Percentiles rank a stretch among this genome's conserved stretches.
These are phyloP conservation scores for Bimuria novae-zelandiae DNA, from an alignment of 2,329 filamentous ascomycete species.

Conservation along the genomic window DNA sequence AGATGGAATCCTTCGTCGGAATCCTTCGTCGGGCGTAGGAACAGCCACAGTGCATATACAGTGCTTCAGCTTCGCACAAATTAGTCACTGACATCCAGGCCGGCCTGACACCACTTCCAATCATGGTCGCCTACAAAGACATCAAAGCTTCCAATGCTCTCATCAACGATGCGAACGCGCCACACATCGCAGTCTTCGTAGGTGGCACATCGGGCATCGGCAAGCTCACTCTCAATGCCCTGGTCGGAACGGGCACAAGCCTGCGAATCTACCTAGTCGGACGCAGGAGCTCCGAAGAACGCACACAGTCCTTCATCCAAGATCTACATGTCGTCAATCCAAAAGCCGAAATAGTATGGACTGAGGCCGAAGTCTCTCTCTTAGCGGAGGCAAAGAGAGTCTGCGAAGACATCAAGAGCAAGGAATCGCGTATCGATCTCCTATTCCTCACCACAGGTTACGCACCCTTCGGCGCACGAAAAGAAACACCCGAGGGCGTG, in stretches of 20 bases:
- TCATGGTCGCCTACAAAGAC: constrained; percentile 6
- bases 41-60: no score
- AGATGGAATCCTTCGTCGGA: no score
- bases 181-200: constrained; percentile 21
- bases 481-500: constrained; percentile 45
- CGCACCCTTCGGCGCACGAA: constrained; percentile 45
- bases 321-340: constrained; percentile 46
- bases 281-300: constrained; percentile 44
- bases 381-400: constrained; percentile 50
- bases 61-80: no score
- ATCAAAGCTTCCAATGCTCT: constrained; percentile 2
- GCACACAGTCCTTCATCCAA: constrained; percentile 40
- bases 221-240: constrained; percentile 45
- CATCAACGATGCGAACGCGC: constrained; percentile 43
- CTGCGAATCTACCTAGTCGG: constrained; percentile 52
- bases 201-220: constrained; percentile 56
- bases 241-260: constrained; percentile 44
- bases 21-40: no score
- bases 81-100: no score
- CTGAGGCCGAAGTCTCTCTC: constrained; percentile 52
- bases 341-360: constrained; percentile 50
- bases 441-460: constrained; percentile 54
- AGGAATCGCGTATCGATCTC: constrained; percentile 49
- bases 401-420: constrained; percentile 46
- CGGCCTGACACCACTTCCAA: not conserved